Evolutionary conservation across 2,329 filamentous ascomycete genomes (phyloP), one percentile per base, ranked within the genome.

Genomic region (Aspergillus cejpii): DNA sequence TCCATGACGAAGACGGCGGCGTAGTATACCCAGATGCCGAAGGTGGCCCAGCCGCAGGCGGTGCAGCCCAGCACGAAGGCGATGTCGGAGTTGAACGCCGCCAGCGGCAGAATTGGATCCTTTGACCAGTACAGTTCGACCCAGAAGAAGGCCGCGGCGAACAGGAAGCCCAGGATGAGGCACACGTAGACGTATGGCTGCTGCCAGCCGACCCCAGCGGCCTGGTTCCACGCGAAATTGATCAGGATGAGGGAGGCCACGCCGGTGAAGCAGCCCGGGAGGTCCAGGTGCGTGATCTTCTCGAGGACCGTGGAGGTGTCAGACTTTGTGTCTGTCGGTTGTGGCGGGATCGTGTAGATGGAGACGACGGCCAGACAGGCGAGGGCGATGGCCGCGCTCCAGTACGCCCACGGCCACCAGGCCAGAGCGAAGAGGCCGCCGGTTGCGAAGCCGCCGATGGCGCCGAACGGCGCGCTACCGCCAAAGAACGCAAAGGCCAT

Each of bases 141-240:
- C 60, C 70, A 74, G 34, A 78, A 70, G 56, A 85, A 85, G 1
- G 71, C 51, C 0, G 61, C 65, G 1, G 80, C 59, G 3, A 83
- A 63, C 0, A 79, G 26, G 3, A 78, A 45, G 1, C 80, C 79
- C 3, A 81, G 47, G 26, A 82, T 73, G 1, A 85, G 65, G 1
- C 75, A 63, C 0, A 74, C 65, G 45, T 76, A 74, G 19, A 80
- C 68, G 43, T 78, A 78, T 0, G 76, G 65, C 8, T 69, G 65
- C 0, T 65, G 52, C 80, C 80, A 84, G 1, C 78, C 78, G 3
- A 72, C 74, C 1, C 77, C 66, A 0, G 77, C 72, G 0, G 76
- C 79, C 55, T 84, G 79, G 47, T 80, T 83, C 77, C 78, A 83
- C 0, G 79, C 76, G 51, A 84, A 79, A 58, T 81, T 82, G 65